Conservation (phyloP, 2,329 filamentous ascomycete genomes). For the Ascochyta pisi region DNA sequence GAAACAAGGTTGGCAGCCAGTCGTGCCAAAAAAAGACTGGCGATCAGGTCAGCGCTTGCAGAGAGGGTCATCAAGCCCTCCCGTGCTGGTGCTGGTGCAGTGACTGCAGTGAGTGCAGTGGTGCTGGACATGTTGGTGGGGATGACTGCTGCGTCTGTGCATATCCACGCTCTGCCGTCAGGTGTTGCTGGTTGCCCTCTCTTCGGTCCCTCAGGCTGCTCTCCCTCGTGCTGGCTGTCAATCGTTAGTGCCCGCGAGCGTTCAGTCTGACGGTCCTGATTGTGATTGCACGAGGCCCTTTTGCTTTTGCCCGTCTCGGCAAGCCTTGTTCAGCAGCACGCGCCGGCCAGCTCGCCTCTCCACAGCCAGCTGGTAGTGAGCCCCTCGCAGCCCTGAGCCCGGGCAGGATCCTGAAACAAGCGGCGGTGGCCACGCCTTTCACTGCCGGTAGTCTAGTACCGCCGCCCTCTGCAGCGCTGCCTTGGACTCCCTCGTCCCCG, state of each 20-base stretch:
- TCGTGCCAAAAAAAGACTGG: slow-evolving; percentile 29
- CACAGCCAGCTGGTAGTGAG: slow-evolving; percentile 25
- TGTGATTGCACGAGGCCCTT: slow-evolving; percentile 19
- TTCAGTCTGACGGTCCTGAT: slow-evolving; percentile 13
- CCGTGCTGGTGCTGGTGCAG: too few species aligned
- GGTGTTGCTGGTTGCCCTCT: not conserved
- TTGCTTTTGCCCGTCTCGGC: slow-evolving; percentile 29
- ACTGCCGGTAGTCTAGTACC: slow-evolving; percentile 1
- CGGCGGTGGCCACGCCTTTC: slow-evolving; percentile 24
- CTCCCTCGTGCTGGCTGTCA: slow-evolving; percentile 7
- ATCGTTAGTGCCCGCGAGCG: slow-evolving; percentile 15
- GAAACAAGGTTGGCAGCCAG: slow-evolving; percentile 17
- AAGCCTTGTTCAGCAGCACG: slow-evolving; percentile 41
- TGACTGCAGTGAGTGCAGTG: too few species aligned
- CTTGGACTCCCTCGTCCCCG: not conserved
- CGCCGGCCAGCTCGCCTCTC: slow-evolving; percentile 29
- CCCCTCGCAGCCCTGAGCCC: slow-evolving; percentile 26
- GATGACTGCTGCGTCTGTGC: not conserved
- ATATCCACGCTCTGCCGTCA: too few species aligned
- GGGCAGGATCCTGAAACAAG: slow-evolving; percentile 32
- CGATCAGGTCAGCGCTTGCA: slow-evolving; percentile 40
- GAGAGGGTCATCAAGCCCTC: slow-evolving; percentile 9
- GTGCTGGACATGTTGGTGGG: slow-evolving; percentile 10
- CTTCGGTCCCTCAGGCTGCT: slow-evolving; percentile 11
- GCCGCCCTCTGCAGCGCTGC: slow-evolving; percentile 1